Percentiles rank a stretch among this genome's conserved stretches.
Conservation (phyloP, 164 flowering plant species). For the Stephania yunnanensis region DNA sequence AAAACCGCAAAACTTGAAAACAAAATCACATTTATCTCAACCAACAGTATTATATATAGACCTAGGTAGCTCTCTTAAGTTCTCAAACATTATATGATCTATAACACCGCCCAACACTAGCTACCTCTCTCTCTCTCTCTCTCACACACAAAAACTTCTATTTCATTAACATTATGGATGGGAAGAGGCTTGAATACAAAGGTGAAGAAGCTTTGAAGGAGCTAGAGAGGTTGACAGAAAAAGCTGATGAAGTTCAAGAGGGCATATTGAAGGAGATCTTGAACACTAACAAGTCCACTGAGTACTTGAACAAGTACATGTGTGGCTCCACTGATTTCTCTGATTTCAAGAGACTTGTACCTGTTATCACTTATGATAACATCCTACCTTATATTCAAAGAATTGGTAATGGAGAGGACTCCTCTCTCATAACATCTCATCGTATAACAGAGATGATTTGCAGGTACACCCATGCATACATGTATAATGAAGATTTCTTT, state of each 20-base stretch:
- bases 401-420: slow-evolving; percentile 67
- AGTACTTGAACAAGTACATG: slow-evolving; percentile 53
- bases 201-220: slow-evolving; percentile 59
- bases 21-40: background rate
- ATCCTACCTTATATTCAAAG: slow-evolving; percentile 61
- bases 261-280: slow-evolving; percentile 49
- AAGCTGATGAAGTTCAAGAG: slow-evolving; percentile 55
- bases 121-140: background rate
- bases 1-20: no score
- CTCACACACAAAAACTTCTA: no score
- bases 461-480: slow-evolving; percentile 37
- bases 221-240: slow-evolving; percentile 46
- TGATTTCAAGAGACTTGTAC: slow-evolving; percentile 46
- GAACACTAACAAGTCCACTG: slow-evolving; percentile 43
- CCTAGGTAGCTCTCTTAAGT: background rate
- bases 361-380: slow-evolving; percentile 47
- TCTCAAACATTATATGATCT: background rate
- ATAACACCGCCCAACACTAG: no score
- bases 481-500: no score
- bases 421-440: slow-evolving; percentile 49
- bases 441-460: slow-evolving; percentile 70
- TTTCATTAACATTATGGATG: slow-evolving; percentile 34
- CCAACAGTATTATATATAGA: slow-evolving; percentile 27
- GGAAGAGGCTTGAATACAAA: slow-evolving; percentile 67
- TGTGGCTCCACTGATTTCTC: slow-evolving; percentile 33